Evolutionary conservation across 2,329 filamentous ascomycete species (phyloP), one percentile per base, ranked within the genome.

Genomic region (Trichoderma sp.): DNA sequence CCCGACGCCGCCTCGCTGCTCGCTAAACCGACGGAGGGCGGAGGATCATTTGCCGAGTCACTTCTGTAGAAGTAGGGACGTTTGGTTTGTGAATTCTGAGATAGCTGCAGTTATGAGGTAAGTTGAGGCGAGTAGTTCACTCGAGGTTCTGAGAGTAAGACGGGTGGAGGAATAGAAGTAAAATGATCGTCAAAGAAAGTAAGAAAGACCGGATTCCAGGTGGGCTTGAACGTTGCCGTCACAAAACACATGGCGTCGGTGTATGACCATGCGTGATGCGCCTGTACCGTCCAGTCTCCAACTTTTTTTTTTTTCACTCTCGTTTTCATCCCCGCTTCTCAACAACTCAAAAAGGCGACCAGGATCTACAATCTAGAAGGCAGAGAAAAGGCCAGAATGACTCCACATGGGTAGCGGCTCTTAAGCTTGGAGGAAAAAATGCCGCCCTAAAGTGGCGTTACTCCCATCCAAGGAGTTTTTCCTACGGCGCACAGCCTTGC

Each of bases 351-450:
- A 37, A 56, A 35, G 27, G 19, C 17, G 48, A 64, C 63, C 19
- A 57, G 63, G 63, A 65, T 56, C 50, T 19, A 27, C 50, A 65
- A 15, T 45, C 63, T 57, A 56, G 63, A 65, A 65, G 52, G 35
- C 15, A 19, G 27, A 65, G 52, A 65, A 65, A 25, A 48, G 22
- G 17, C 22, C 27, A 56, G 52, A 35, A 45, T 19, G 37, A n/a
- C 63, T 48, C 63, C 63, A 65, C 63, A 65, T 65, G 6, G 50
- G n/a, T 27, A 5, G 27, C 50, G 63, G 52, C 63, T 56, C 37
- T 57, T 65, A 25, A 27, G 35, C 37, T 25, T 63, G 19, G 34
- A 57, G 34, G 32, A 57, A 19, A 48, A 57, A 54, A 57, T 45
- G 37, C 63, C 52, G 52, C 61, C 63, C 19, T 37, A 29, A 19